Evolutionary conservation across 1,139 yeast genomes (phyloP).

Genomic region (Debaryomycetaceae sp.): DNA sequence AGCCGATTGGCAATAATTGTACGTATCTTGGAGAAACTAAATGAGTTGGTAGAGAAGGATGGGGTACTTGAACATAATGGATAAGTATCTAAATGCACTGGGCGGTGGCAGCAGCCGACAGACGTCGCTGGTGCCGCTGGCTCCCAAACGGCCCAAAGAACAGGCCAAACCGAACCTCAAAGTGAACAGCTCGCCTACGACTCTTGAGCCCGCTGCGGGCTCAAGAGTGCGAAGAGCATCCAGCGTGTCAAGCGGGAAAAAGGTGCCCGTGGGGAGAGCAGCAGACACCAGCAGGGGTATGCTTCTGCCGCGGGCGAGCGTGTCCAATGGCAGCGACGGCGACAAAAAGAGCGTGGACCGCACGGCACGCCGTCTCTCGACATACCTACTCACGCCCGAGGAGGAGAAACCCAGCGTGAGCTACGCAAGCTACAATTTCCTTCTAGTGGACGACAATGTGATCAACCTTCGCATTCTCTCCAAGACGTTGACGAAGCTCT

Average conservation of each 20-base stretch:
- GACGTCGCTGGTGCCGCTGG: neutral
- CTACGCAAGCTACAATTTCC: conserved; percentile 18
- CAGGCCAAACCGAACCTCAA: neutral
- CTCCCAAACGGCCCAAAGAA: neutral
- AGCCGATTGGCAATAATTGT: too few species aligned
- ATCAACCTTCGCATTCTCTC: conserved; percentile 39
- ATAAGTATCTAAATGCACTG: neutral
- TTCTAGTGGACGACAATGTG: conserved; percentile 43
- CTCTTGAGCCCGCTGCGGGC: neutral
- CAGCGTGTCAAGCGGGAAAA: neutral
- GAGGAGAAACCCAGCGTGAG: conserved; percentile 1
- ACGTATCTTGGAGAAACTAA: neutral
- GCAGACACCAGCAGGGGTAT: neutral
- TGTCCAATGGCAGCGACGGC: neutral
- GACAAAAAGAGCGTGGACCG: neutral
- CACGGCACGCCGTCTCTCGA: neutral
- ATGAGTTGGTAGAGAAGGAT: neutral
- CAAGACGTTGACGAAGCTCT: conserved; percentile 29
- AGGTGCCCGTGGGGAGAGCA: neutral
- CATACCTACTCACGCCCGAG: neutral
- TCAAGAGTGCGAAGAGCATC: neutral
- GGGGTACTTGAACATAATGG: neutral
- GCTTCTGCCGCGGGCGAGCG: neutral
- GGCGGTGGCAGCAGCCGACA: neutral
- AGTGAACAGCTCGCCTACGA: neutral